Base-by-base conservation (phyloP, 345 rosid species). In the Populus deltoides region DNA sequence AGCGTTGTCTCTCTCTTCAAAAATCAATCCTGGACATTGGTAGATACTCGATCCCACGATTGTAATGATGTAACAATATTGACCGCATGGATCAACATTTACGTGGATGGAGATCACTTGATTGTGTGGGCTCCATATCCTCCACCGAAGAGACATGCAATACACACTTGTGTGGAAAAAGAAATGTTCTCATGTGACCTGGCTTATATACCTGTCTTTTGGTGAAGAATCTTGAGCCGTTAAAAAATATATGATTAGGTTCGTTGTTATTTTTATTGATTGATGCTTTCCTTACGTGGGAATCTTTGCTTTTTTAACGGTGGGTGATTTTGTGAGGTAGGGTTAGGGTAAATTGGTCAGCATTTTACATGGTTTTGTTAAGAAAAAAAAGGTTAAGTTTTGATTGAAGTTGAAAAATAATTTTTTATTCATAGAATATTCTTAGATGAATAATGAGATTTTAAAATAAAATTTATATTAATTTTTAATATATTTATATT, bases 271-370 rank as follows among this genome's bases (percentile, higher is more conserved):
- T 7, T 59, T 55, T 10, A 53, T 73, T 47, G 27, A 43, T 18
- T 63, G 11, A 45, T 63, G 29, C 31, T 43, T 47, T 47, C 3
- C 27, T 25, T 43, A 35, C n/a, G 65, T 25, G 36, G 71, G 73
- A 67, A 47, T 76, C 67, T 57, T 55, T 67, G 24, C 57, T 25
- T 74, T 74, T 59, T 74, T 15, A 74, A 62, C 55, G 77, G 68
- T 41, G 9, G n/a, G n/a, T 74, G 36, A 15, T 15, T 20, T 5
- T 35, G 63, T 22, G 24, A 57, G 27, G 4, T 1, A 59, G 15
- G 29, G 24, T 0, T 11, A 24, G 29, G 13, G 25, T n/a, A 59
- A 59, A 59, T 59, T 59, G 29, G 2, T 59, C 5, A 25, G 29
- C 29, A 10, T 59, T 59, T 24, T 57, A 57, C 24, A 11, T 53